Conservation (phyloP, 2,329 filamentous ascomycete species). For the Aspergillus felis region DNA sequence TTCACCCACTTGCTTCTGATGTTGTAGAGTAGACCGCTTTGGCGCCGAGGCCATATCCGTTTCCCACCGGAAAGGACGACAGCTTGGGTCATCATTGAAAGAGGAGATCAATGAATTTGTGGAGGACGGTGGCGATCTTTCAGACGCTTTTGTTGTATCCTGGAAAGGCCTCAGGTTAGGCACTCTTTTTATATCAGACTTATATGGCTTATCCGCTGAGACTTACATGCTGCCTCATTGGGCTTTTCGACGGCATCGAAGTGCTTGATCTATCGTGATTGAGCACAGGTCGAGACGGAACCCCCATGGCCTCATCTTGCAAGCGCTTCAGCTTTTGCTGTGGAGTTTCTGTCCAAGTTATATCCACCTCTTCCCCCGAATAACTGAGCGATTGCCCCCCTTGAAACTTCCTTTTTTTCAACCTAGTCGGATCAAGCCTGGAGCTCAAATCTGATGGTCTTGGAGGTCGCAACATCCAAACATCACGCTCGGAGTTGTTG, state of each 20-base stretch:
- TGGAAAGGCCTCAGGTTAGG: not conserved
- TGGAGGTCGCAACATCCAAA: slow-evolving; percentile 77
- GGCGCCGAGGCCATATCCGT: slow-evolving; percentile 85
- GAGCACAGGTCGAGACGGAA: slow-evolving; percentile 37
- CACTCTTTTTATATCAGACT: not conserved
- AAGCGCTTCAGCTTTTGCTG: slow-evolving; percentile 80
- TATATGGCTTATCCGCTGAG: not conserved
- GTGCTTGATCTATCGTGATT: not conserved
- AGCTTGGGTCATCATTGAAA: slow-evolving; percentile 73
- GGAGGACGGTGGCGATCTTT: not conserved
- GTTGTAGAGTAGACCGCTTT: slow-evolving; percentile 68
- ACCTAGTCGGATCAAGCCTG: slow-evolving; percentile 76
- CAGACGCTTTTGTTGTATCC: not conserved
- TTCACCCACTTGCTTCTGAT: slow-evolving; percentile 72
- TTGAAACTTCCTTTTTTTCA: slow-evolving; percentile 78
- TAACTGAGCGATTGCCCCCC: slow-evolving; percentile 52
- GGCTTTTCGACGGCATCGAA: slow-evolving; percentile 38
- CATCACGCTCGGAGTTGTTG: slow-evolving; percentile 61
- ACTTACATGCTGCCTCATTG: slow-evolving; percentile 58
- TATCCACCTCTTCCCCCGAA: slow-evolving; percentile 39
- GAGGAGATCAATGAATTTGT: not conserved
- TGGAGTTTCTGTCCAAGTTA: slow-evolving; percentile 87
- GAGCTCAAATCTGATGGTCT: slow-evolving; percentile 50
- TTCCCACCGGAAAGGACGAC: slow-evolving; percentile 81
- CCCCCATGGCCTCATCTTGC: slow-evolving; percentile 76